Evolutionary conservation across 2,329 filamentous ascomycete species (phyloP).

Genomic region (Ascochyta rabiei): DNA sequence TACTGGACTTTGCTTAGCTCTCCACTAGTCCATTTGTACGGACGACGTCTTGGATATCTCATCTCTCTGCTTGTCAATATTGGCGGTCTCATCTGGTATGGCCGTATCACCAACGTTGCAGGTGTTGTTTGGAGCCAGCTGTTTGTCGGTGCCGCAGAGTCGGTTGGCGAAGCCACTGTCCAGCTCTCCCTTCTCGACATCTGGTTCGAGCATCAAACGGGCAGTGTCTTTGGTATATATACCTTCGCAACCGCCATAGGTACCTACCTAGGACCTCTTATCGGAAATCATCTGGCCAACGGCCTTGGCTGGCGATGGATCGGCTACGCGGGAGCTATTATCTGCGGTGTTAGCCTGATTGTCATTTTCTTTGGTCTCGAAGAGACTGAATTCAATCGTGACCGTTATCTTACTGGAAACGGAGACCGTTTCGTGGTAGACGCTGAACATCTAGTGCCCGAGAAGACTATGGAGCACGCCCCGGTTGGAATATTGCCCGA

Average conservation of each 20-base stretch:
- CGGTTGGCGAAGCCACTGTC: conserved; percentile 25
- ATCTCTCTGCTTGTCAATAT: conserved; percentile 27
- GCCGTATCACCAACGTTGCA: conserved; percentile 21
- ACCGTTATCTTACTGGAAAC: conserved; percentile 16
- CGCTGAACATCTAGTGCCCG: conserved; percentile 9
- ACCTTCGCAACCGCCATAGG: conserved; percentile 27
- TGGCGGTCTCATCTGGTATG: conserved; percentile 29
- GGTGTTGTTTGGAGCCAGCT: conserved; percentile 28
- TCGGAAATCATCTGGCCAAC: conserved; percentile 21
- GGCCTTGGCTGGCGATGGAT: conserved; percentile 28
- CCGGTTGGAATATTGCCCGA: conserved; percentile 5
- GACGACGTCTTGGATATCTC: conserved; percentile 24
- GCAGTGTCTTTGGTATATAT: conserved; percentile 26
- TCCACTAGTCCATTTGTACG: conserved; percentile 26
- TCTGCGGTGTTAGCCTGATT: conserved; percentile 21
- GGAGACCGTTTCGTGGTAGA: conserved; percentile 14
- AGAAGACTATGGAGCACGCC: conserved; percentile 10
- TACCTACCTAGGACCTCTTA: conserved; percentile 24
- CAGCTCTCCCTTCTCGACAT: conserved; percentile 24
- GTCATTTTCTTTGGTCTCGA: conserved; percentile 24
- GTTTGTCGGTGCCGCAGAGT: conserved; percentile 29
- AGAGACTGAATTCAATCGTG: conserved; percentile 26
- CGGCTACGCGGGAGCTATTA: conserved; percentile 24
- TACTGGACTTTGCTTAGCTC: conserved; percentile 28
- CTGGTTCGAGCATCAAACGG: conserved; percentile 28